These are phyloP conservation scores for Eimeria necatrix DNA, from an alignment of 169 alveolate species.

Conservation along the genomic window DNA sequence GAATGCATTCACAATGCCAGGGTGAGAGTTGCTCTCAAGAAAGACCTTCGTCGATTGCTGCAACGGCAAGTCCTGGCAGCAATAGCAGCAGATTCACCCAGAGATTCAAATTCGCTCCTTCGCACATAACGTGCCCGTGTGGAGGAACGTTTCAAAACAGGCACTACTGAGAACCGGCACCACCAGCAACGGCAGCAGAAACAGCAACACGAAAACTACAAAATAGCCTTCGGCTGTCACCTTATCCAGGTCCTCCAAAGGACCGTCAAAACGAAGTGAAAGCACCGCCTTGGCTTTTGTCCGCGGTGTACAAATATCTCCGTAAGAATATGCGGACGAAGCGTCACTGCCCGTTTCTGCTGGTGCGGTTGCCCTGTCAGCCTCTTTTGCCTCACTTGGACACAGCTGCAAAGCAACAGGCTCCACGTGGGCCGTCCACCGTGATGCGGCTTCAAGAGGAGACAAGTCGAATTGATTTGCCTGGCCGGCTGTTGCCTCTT, in stretches of 20 bases:
- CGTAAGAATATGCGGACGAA: neutral
- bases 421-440: constrained; percentile 13
- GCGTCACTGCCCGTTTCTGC: neutral
- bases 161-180: neutral
- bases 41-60: neutral
- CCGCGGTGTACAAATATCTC: constrained; percentile 27
- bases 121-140: neutral
- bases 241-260: neutral
- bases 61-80: neutral
- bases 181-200: neutral
- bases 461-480: neutral
- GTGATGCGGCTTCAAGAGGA: neutral
- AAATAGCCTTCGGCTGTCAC: neutral
- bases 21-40: neutral
- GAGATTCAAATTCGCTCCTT: neutral
- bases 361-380: neutral
- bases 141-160: neutral
- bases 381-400: neutral
- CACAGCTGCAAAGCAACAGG: constrained; percentile 27
- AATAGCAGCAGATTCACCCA: no score
- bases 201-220: neutral
- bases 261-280: neutral
- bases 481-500: neutral
- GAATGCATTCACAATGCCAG: neutral
- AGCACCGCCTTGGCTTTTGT: neutral